These are phyloP conservation scores for Laetiporus sulphureus DNA, from an alignment of 1,284 basidiomycete genomes.

Conservation along the genomic window DNA sequence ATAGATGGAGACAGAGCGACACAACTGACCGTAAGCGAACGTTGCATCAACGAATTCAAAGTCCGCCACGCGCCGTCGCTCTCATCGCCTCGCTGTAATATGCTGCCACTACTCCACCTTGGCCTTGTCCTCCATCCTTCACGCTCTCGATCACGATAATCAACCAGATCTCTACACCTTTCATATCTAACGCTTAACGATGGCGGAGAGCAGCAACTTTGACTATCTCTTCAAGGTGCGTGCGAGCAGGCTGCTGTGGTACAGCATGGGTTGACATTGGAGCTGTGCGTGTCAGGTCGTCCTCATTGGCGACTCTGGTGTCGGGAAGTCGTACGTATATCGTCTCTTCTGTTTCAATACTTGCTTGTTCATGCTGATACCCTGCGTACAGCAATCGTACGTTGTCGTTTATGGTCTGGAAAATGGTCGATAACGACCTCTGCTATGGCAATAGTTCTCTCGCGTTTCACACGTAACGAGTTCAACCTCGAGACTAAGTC, in stretches of 20 bases:
- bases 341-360: not conserved
- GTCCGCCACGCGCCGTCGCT: too few species aligned
- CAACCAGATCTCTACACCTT: too few species aligned
- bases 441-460: slow-evolving; percentile 48
- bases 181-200: slow-evolving; percentile 32
- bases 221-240: slow-evolving; percentile 94
- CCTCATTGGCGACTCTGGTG: slow-evolving; percentile 97
- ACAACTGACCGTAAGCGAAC: too few species aligned
- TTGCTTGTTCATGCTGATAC: not conserved
- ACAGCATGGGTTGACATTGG: slow-evolving; percentile 8
- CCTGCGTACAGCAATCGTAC: slow-evolving; percentile 27
- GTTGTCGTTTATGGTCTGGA: slow-evolving; percentile 5
- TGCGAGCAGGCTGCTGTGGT: slow-evolving; percentile 7
- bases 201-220: slow-evolving; percentile 87
- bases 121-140: too few species aligned
- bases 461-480: slow-evolving; percentile 98
- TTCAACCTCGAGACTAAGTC: slow-evolving; percentile 99
- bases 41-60: too few species aligned
- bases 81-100: too few species aligned
- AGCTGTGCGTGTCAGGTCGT: slow-evolving; percentile 60
- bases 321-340: slow-evolving; percentile 88
- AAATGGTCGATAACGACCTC: not conserved
- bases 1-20: too few species aligned
- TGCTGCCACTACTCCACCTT: too few species aligned
- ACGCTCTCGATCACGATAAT: too few species aligned